A percentile compares a stretch with the other conserved stretches of the same genome.
Conservation (phyloP, 768 basidiomycete genomes). For the Psilocybe cyanescens region DNA sequence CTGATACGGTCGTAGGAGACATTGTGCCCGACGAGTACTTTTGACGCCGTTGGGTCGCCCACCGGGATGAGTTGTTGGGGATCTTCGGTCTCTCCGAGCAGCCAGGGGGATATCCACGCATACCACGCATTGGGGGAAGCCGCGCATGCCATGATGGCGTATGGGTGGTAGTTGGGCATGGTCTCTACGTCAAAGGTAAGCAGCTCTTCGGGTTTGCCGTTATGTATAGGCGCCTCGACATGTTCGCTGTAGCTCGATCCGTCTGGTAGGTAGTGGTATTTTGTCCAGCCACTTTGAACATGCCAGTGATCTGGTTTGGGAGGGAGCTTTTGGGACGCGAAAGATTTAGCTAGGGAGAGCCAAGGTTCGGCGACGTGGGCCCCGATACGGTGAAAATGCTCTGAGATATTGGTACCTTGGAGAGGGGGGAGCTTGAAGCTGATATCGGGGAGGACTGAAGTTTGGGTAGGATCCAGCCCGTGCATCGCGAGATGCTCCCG, state of each 20-base stretch:
- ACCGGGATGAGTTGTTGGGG: slow-evolving; percentile 77
- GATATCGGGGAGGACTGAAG: slow-evolving; percentile 79
- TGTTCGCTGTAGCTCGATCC: slow-evolving; percentile 79
- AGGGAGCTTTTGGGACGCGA: slow-evolving; percentile 58
- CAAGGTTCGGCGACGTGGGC: slow-evolving; percentile 73
- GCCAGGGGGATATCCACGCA: slow-evolving; percentile 94
- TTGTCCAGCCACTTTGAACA: slow-evolving; percentile 84
- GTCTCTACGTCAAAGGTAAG: slow-evolving; percentile 96
- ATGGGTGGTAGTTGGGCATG: slow-evolving; percentile 80
- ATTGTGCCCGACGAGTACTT: slow-evolving; percentile 91
- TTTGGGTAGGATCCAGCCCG: slow-evolving; percentile 77
- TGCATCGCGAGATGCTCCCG: slow-evolving; percentile 81
- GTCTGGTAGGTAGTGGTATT: slow-evolving; percentile 71
- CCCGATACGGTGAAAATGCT: slow-evolving; percentile 90
- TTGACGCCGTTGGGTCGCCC: slow-evolving; percentile 53
- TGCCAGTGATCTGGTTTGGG: slow-evolving; percentile 56
- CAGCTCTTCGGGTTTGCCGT: slow-evolving; percentile 68
- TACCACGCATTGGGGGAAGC: slow-evolving; percentile 89
- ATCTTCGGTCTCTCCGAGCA: slow-evolving; percentile 61
- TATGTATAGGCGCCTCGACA: slow-evolving; percentile 59
- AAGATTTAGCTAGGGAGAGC: slow-evolving; percentile 65
- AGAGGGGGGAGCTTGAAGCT: slow-evolving; percentile 83
- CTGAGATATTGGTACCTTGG: slow-evolving; percentile 78
- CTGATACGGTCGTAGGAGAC: slow-evolving; percentile 92
- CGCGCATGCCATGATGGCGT: slow-evolving; percentile 88